These are phyloP conservation scores for Paxillus rubicundulus DNA, from an alignment of 768 basidiomycete genomes.

Conservation along the genomic window DNA sequence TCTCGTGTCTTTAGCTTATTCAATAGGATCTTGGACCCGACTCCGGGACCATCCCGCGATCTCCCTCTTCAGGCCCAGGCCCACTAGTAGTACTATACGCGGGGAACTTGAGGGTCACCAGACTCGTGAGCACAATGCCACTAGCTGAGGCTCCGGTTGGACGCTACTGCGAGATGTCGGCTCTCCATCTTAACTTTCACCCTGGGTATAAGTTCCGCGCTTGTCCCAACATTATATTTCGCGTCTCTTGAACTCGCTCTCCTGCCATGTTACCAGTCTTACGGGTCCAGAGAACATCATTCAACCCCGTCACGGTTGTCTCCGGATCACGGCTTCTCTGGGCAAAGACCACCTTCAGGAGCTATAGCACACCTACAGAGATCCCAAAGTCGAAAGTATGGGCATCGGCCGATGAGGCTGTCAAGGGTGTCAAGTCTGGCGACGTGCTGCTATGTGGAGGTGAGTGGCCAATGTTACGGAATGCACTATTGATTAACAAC, in stretches of 20 bases:
- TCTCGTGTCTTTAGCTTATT: too few relatives aligned
- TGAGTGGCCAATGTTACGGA: conserved; percentile 34
- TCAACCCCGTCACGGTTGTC: conserved; percentile 16
- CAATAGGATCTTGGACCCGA: too few relatives aligned
- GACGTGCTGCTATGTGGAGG: conserved; percentile 80
- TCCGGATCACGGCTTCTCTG: conserved; percentile 15
- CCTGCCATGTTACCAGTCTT: conserved; percentile 23
- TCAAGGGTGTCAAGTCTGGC: conserved; percentile 79
- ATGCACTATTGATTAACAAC: neutral
- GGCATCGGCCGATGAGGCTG: conserved; percentile 77
- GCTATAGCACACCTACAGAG: conserved; percentile 26
- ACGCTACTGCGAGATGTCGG: too few relatives aligned
- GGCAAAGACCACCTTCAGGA: conserved; percentile 10
- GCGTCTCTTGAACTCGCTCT: neutral
- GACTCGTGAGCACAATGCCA: too few relatives aligned
- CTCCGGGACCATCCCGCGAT: too few relatives aligned
- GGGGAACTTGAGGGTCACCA: too few relatives aligned
- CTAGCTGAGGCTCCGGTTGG: too few relatives aligned
- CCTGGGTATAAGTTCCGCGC: neutral
- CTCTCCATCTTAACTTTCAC: neutral
- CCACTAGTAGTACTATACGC: too few relatives aligned
- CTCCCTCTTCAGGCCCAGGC: too few relatives aligned
- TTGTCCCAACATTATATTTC: neutral
- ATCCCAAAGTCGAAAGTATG: conserved; percentile 66
- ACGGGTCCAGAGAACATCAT: conserved; percentile 12